phyloP scores from a whole-genome alignment of 495 filamentous ascomycete genomes.

The Aspergillus funiculosus region DNA sequence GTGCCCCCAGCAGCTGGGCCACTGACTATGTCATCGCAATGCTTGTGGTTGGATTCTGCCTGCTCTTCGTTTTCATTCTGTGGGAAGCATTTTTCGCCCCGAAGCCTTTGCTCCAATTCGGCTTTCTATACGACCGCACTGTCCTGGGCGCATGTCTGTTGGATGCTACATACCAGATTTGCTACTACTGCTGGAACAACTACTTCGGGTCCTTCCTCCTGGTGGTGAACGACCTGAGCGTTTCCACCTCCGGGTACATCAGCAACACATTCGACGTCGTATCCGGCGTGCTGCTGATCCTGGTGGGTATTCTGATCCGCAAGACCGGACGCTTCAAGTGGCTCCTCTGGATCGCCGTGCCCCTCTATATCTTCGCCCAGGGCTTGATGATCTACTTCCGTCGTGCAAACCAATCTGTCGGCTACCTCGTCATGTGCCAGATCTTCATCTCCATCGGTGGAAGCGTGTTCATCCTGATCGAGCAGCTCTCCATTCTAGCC shows the following conservation, averaged over 20 bases:
- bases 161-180: conserved; percentile 52
- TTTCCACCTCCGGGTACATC: conserved; percentile 51
- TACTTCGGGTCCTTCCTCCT: conserved; percentile 68
- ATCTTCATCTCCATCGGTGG: conserved; percentile 65
- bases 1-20: conserved; percentile 42
- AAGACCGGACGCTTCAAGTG: conserved; percentile 50
- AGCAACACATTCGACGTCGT: conserved; percentile 47
- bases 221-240: conserved; percentile 56
- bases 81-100: conserved; percentile 54
- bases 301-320: conserved; percentile 50
- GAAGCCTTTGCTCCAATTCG: conserved; percentile 51
- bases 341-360: conserved; percentile 51
- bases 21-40: conserved; percentile 50
- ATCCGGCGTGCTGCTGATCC: conserved; percentile 41
- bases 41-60: conserved; percentile 50
- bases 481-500: conserved; percentile 65
- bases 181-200: conserved; percentile 48
- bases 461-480: conserved; percentile 52
- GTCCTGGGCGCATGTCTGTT: conserved; percentile 57
- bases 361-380: conserved; percentile 50
- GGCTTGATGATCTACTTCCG: conserved; percentile 66
- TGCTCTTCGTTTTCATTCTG: conserved; percentile 49
- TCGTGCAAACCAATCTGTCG: conserved; percentile 49
- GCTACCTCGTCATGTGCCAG: conserved; percentile 67
- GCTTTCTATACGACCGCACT: conserved; percentile 56